phyloP scores from a whole-genome alignment of 164 flowering plant genomes.

The Vitis labrusca region DNA sequence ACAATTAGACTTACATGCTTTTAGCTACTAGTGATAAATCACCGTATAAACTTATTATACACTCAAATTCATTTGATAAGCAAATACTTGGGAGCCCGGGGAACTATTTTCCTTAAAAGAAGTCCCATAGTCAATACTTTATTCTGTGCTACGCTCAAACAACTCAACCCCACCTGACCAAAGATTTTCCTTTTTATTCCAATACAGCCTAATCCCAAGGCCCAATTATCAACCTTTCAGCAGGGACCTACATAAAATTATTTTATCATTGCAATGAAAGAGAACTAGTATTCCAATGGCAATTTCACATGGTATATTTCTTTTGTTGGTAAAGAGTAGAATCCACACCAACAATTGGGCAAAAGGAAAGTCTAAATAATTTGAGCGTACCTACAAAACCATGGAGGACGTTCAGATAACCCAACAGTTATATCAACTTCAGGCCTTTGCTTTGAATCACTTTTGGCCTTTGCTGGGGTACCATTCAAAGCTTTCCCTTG shows the following conservation, averaged over 20 bases:
- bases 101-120: no score
- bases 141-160: background rate
- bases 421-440: conserved; percentile 90
- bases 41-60: no score
- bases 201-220: background rate
- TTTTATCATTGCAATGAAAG: no score
- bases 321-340: background rate
- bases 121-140: no score
- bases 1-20: no score
- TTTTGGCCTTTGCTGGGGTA: conserved; percentile 45
- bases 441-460: conserved; percentile 50
- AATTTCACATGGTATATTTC: no score
- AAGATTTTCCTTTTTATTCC: background rate
- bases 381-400: conserved; percentile 84
- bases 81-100: no score
- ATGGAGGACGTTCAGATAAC: conserved; percentile 77
- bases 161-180: background rate
- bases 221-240: no score
- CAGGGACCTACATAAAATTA: no score
- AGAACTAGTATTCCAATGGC: no score
- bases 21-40: no score
- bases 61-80: no score
- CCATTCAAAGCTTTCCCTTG: conserved; percentile 54
- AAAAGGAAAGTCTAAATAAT: background rate
- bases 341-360: background rate